Base-by-base conservation (phyloP, 305 asterid species). In the Fraxinus dipetala region DNA sequence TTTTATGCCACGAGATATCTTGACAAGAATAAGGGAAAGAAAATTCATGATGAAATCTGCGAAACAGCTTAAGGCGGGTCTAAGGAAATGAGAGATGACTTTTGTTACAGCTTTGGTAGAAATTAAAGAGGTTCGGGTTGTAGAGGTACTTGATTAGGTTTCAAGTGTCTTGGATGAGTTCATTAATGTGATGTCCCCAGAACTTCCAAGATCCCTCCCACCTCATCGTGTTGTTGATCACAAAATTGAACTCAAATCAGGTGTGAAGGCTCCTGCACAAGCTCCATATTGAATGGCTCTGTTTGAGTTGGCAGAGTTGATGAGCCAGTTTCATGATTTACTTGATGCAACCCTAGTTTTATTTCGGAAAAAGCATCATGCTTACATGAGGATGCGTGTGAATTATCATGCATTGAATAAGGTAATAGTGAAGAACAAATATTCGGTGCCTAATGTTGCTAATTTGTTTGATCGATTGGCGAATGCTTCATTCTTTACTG, bases 341-440 rank as follows among this genome's bases (percentile, higher is more conserved):
- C 6, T 61, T 35, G 81, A 70, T 9, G 79, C 0, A 67, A 36
- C 13, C 3, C 73, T 5, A 70, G 32, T 72, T 5, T 4, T 72
- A 5, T 80, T 80, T 38, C 7, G 48, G 1, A 75, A 16, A 4
- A 56, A 73, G 40, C 1, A 51, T 6, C 79, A 73, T 18, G 59
- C 75, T 0, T 73, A 70, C 0, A 0, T 59, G 3, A 1, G 63
- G 11, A 72, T 79, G 26, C 74, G 79, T 4, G 72, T 81, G 8
- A 65, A 74, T 11, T 81, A 74, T 18, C 13, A 18, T 24, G 73
- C 40, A 1, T 32, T 82, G 2, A 82, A 82, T 28, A 77, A 82
- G 28, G 73, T 82, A 0, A 77, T 30, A 0, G 8, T 77, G 0
- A 77, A 76, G 10, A 82, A 65, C 16, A 82, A 82, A n/a, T 81